Conservation (phyloP, 2,329 filamentous ascomycete genomes). For the Colletotrichum cordylinicola region DNA sequence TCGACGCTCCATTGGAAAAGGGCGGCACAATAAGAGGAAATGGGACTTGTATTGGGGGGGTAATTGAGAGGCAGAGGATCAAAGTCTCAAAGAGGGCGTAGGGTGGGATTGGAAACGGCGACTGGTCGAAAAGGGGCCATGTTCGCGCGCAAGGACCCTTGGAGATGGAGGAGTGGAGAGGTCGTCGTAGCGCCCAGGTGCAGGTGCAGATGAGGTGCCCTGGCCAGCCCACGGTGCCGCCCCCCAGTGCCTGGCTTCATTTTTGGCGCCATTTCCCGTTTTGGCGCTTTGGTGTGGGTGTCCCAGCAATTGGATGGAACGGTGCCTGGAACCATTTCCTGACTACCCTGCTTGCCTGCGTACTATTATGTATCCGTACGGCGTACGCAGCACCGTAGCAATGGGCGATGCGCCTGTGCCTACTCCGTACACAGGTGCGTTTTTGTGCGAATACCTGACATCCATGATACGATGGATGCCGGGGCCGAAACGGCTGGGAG, state of each 20-base stretch:
- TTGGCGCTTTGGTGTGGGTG: constrained; percentile 13
- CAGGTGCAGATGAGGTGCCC: too few relatives aligned
- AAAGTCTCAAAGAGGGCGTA: neutral
- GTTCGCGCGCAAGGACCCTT: constrained; percentile 8
- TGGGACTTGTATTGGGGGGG: constrained; percentile 4
- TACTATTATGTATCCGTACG: neutral
- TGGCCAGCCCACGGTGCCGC: neutral
- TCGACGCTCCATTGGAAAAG: constrained; percentile 16
- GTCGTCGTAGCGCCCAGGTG: neutral
- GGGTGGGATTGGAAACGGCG: constrained; percentile 19
- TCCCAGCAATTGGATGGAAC: neutral
- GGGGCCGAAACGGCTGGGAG: neutral
- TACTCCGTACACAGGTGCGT: neutral
- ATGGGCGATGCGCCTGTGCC: neutral
- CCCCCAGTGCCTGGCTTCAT: neutral
- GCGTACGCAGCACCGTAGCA: neutral
- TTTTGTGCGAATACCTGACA: neutral
- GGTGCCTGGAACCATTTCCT: neutral
- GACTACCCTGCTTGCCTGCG: neutral
- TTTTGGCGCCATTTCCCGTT: constrained; percentile 19
- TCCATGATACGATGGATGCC: constrained; percentile 9
- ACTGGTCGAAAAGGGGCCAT: constrained; percentile 22
- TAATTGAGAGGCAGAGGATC: constrained; percentile 6
- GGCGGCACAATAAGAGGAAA: constrained; percentile 17
- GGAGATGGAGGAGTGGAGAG: constrained; percentile 4